Base-by-base conservation (phyloP, 2,329 filamentous ascomycete genomes). In the Fusarium sulawesiense region DNA sequence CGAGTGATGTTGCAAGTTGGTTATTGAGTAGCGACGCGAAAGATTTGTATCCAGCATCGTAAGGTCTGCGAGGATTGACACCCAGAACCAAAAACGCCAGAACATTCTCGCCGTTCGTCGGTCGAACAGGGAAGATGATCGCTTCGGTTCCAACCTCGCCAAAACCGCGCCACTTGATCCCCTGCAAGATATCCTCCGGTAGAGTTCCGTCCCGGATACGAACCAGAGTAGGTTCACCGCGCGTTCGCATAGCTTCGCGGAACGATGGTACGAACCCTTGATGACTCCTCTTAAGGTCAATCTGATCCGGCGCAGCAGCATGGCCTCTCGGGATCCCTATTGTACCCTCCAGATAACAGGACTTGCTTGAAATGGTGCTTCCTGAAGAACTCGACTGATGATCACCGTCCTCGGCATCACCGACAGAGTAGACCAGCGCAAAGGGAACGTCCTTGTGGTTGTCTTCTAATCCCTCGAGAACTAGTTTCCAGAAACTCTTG, bases 51-150 rank as follows among this genome's bases (percentile, higher is more conserved):
- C 91, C 89, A 50, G 89, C 87, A 71, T 93, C 91, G 62, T 91
- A 92, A 0, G 90, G 90, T 37, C 89, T 82, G 23, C 89, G 82
- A 7, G 91, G 89, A 70, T 92, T 92, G 10, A 92, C 83, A 2
- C 89, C 90, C 42, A 93, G 81, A 3, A 92, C 83, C 3, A 93
- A 80, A 56, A 92, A 88, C 0, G 89, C 91, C 34, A 92, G 82
- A 0, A 88, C 87, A 3, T 84, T 84, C 45, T 92, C 90, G 7
- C 81, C 88, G 3, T 88, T 91, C 0, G 89, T 84, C 2, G 83
- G 89, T 53, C 91, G 87, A 23, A 93, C 89, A 0, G 91, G 90
- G 67, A 88, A 89, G 7, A 92, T 85, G 2, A 92, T 87, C 11
- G 90, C 88, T 8, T 88, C 83, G 4, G 84, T 82, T 46, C 88